Conservation (phyloP, 208 protist genomes). For the Herpetomonas samuelpessoai region DNA sequence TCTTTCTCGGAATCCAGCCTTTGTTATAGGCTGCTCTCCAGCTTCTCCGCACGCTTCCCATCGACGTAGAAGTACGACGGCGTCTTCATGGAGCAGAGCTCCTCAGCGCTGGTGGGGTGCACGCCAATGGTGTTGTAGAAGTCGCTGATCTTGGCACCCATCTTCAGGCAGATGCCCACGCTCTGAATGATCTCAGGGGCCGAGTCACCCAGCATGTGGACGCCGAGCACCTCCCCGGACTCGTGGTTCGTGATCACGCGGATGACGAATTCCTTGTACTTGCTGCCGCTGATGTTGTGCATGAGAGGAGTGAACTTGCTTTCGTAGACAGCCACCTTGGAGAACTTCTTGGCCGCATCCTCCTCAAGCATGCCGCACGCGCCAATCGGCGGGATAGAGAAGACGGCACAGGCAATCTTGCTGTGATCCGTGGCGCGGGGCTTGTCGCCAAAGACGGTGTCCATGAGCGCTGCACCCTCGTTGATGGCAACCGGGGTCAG, state of each 20-base stretch:
- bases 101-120: slow-evolving; percentile 95
- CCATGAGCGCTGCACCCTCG: slow-evolving; percentile 73
- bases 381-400: slow-evolving; percentile 89
- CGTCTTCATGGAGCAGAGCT: slow-evolving; percentile 89
- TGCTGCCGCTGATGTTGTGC: slow-evolving; percentile 86
- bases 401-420: slow-evolving; percentile 89
- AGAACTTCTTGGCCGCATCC: slow-evolving; percentile 61
- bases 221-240: slow-evolving; percentile 77
- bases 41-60: slow-evolving; percentile 61
- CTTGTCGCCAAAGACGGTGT: slow-evolving; percentile 85
- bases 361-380: slow-evolving; percentile 86
- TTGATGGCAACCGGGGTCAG: slow-evolving; percentile 92
- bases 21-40: slow-evolving; percentile 68
- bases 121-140: slow-evolving; percentile 96
- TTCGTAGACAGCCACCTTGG: slow-evolving; percentile 80
- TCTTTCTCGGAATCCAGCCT: too few relatives aligned
- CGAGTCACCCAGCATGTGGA: slow-evolving; percentile 87
- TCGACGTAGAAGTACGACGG: slow-evolving; percentile 82
- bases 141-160: slow-evolving; percentile 92
- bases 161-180: slow-evolving; percentile 86
- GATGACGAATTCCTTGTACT: slow-evolving; percentile 86
- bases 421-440: slow-evolving; percentile 70
- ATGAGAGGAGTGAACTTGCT: slow-evolving; percentile 85
- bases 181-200: slow-evolving; percentile 91
- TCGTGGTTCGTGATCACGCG: slow-evolving; percentile 82